Evolutionary conservation across 108 stramenopile species (phyloP).

Genomic region (Bacterosira constricta): DNA sequence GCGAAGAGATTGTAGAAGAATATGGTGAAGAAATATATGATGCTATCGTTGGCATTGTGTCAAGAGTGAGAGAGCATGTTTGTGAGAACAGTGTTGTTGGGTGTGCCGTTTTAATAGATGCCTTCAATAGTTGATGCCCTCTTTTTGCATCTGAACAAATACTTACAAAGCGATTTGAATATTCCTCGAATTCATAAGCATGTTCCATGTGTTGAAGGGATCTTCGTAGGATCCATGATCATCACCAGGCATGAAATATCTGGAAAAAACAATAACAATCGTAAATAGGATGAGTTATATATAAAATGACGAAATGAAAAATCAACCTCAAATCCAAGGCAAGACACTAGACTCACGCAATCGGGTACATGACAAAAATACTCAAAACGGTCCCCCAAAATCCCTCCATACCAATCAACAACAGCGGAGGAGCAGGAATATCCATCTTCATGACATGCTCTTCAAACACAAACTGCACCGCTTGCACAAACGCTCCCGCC

Average conservation of each 20-base stretch:
- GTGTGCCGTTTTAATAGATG: no score
- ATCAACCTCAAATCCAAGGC: no score
- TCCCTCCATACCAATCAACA: constrained; percentile 93
- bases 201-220: constrained; percentile 79
- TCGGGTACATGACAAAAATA: constrained; percentile 78
- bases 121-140: no score
- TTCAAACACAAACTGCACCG: constrained; percentile 90
- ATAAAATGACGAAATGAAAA: no score
- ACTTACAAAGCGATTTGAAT: constrained; percentile 62
- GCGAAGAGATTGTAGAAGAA: constrained; percentile 95
- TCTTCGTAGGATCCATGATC: constrained; percentile 92
- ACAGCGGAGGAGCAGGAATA: constrained; percentile 79
- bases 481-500: constrained; percentile 89
- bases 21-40: constrained; percentile 87
- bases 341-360: constrained; percentile 41
- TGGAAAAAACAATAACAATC: no score
- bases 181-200: constrained; percentile 66
- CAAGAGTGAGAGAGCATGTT: constrained; percentile 14
- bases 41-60: not conserved
- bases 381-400: constrained; percentile 90
- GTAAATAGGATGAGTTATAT: no score
- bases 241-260: constrained; percentile 73
- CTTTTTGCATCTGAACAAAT: no score
- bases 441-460: constrained; percentile 93
- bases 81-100: constrained; percentile 15